These are phyloP conservation scores for Alternaria panax DNA, from an alignment of 2,329 filamentous ascomycete genomes.

Conservation along the genomic window DNA sequence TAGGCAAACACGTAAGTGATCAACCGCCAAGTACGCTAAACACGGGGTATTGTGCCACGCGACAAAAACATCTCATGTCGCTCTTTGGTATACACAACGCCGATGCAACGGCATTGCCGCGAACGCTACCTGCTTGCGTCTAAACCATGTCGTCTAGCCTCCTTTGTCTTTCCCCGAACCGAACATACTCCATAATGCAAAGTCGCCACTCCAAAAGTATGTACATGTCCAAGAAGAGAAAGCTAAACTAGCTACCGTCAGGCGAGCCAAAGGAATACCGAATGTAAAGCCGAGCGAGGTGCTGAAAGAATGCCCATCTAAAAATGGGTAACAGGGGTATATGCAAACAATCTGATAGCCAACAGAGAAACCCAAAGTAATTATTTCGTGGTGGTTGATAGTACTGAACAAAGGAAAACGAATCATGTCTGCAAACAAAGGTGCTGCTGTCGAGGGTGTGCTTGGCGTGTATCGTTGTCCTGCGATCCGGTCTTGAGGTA, in stretches of 20 bases:
- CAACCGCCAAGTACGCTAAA: conserved; percentile 3
- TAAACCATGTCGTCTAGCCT: conserved; percentile 1
- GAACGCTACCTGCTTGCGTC: neutral
- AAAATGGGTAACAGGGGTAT: conserved; percentile 30
- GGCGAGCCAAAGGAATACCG: neutral
- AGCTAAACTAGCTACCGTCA: neutral
- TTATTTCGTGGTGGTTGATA: conserved; percentile 4
- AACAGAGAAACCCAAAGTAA: conserved; percentile 16
- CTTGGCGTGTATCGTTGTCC: neutral
- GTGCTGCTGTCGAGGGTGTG: neutral
- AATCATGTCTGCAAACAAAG: neutral
- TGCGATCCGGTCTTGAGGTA: conserved; percentile 1
- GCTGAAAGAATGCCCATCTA: conserved; percentile 10
- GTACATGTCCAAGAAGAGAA: conserved; percentile 1
- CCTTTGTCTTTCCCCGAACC: neutral
- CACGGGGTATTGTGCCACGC: neutral
- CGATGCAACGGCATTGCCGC: neutral
- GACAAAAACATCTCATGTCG: neutral
- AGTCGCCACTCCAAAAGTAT: neutral
- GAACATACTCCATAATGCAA: neutral
- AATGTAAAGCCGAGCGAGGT: conserved; percentile 1
- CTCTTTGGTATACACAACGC: neutral
- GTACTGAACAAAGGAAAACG: conserved; percentile 6
- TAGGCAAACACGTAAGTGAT: neutral
- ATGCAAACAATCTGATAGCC: conserved; percentile 30